phyloP scores from a whole-genome alignment of 2,329 filamentous ascomycete genomes.

The Zymoseptoria tritici region DNA sequence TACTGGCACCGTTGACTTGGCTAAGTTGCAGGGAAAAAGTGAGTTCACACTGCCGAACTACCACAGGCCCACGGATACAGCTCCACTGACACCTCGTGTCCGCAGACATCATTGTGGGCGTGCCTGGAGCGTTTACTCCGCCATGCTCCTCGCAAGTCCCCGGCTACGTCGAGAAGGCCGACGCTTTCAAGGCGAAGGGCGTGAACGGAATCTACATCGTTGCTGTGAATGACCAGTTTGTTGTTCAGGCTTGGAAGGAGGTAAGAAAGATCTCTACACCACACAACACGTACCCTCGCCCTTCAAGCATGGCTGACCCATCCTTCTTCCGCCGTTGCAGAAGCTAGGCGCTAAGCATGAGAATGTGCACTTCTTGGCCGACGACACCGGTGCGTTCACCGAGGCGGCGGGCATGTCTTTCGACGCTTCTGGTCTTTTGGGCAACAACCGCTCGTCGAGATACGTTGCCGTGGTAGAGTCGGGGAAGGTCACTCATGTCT shows the following conservation, averaged over 20 bases:
- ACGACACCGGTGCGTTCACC: slow-evolving; percentile 22
- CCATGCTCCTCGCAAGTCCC: slow-evolving; percentile 23
- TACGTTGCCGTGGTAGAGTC: slow-evolving; percentile 21
- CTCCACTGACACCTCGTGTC: no score
- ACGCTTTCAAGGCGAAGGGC: slow-evolving; percentile 22
- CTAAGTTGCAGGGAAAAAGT: slow-evolving; percentile 18
- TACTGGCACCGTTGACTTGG: slow-evolving; percentile 20
- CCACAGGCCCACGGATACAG: no score
- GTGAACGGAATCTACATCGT: slow-evolving; percentile 24
- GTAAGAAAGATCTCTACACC: not conserved
- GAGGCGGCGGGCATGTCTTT: slow-evolving; percentile 19
- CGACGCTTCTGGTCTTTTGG: slow-evolving; percentile 20
- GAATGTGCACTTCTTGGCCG: slow-evolving; percentile 22
- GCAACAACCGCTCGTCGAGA: slow-evolving; percentile 19
- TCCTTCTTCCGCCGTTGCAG: not conserved
- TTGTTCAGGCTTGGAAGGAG: slow-evolving; percentile 22
- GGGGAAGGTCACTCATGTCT: slow-evolving; percentile 18
- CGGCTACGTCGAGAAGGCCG: slow-evolving; percentile 21
- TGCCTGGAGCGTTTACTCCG: no score
- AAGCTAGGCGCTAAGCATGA: slow-evolving; percentile 18
- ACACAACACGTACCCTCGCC: no score
- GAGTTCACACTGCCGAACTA: not conserved
- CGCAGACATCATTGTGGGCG: no score
- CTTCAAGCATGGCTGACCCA: not conserved
- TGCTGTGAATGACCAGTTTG: slow-evolving; percentile 23